Evolutionary conservation across 2,329 filamentous ascomycete species (phyloP), one percentile per base, ranked within the genome.

Genomic region (Ceratocystis colombiana): DNA sequence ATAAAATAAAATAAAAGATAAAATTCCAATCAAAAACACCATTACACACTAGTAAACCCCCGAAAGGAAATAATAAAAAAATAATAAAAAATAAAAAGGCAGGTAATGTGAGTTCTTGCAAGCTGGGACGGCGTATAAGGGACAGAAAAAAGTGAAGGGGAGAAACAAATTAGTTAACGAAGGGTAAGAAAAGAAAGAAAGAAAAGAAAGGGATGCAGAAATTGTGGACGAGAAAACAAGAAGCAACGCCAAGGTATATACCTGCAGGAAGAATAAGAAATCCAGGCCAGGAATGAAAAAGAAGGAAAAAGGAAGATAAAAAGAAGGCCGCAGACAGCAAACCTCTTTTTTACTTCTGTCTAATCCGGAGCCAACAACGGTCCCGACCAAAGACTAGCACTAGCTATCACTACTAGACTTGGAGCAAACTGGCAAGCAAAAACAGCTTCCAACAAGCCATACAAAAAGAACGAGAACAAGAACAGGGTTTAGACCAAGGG

Each of bases 221-320:
- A 44, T 53, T 28, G 7, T 28, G 17, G n/a, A 64, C 62, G 20
- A 53, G 45, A 48, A 50, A 41, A 12, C 44, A 37, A 64, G 46
- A 64, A 57, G 22, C n/a, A 62, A 30, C 20, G 5, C 20, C 17
- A 25, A 45, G 30, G 37, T 15, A 10, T 17, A n/a, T 44, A 33
- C 8, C 37, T 44, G 30, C 55, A 59, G 55, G 28, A 59, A 59
- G 55, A 59, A 59, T 20, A 59, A 59, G 55, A 37, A 59, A 59
- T 3, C 15, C 55, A 17, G 28, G 22, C 28, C 33, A 59, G 22
- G 50, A 57, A 44, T 41, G 30, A 65, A 28, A 65, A 65, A 59
- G 28, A 59, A 33, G 15, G 63, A 44, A 45, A 59, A 53, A 41
- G 37, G 30, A 55, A 61, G n/a, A 41, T n/a, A 62, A 33, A 50